Percentiles rank a stretch among this genome's conserved stretches.
Evolutionary conservation across 163 green algal genomes (phyloP).

Genomic region (Chloromonas sp.): DNA sequence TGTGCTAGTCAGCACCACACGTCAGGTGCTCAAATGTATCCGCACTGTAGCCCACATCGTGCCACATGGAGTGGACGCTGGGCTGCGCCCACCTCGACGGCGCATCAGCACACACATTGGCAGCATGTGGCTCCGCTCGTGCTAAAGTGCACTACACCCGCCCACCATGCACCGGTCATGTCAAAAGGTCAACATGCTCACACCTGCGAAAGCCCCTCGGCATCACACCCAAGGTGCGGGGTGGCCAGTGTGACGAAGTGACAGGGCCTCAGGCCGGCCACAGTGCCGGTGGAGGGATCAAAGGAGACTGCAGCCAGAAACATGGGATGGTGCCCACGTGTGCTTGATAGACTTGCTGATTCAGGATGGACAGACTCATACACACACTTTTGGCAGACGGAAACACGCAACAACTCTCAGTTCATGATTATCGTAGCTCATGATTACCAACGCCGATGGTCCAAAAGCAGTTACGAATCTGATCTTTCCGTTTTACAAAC

Average conservation of each 20-base stretch:
- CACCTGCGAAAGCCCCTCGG: conserved; percentile 54
- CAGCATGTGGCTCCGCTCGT: too few species aligned
- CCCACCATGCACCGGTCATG: too few species aligned
- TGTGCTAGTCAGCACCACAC: too few species aligned
- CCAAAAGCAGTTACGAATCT: neutral
- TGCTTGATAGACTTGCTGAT: neutral
- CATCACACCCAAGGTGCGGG: conserved; percentile 75
- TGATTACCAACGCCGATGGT: neutral
- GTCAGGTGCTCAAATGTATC: too few species aligned
- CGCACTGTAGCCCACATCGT: too few species aligned
- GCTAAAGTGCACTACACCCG: too few species aligned
- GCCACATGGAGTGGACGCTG: too few species aligned
- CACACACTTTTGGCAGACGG: neutral
- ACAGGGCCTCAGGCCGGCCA: conserved; percentile 55
- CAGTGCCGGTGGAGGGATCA: conserved; percentile 25
- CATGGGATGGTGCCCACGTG: neutral
- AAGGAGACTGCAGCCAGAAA: conserved; percentile 37
- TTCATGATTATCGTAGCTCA: neutral
- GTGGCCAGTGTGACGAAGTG: conserved; percentile 82
- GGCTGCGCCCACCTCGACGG: too few species aligned
- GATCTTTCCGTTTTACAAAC: neutral
- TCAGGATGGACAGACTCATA: neutral
- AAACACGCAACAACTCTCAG: neutral
- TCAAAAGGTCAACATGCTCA: too few species aligned
- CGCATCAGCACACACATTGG: too few species aligned